Evolutionary conservation across 139 green algal genomes (phyloP), one percentile per base, ranked within the genome.

Genomic region (Chlorella sp.): DNA sequence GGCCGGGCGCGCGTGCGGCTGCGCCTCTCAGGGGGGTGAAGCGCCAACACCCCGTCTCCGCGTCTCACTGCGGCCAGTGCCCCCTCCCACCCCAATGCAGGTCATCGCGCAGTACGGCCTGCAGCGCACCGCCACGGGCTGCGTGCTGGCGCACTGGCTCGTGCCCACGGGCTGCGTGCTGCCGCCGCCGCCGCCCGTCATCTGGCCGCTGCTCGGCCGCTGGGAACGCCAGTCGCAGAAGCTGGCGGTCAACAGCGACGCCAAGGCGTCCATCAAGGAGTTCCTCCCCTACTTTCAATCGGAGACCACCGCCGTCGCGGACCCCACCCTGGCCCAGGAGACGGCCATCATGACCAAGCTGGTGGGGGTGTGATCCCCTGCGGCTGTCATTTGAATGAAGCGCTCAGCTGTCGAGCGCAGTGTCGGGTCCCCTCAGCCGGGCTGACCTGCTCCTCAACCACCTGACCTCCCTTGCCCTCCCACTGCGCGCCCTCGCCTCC

Each of bases 221-320:
- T 83, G 77, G 77, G 77, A 83, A 71, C 45, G 77, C 29, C 71
- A 74, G 73, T 67, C 38, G 23, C 15, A 51, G 38, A 43, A 46
- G 63, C 73, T 83, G 46, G 27, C 38, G 5, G 59, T 70, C 27
- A 41, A 31, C 2, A 11, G 46, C 0, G 38, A 76, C 29, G 64
- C 59, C 27, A 46, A 64, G 40, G n/a, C 33, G 31, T 43, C 72
- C 29, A 61, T 77, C 43, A 40, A 51, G 29, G 41, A 68, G n/a
- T 83, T 83, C 40, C 48, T 77, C 14, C 70, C 77, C n/a, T 79
- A 69, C 60, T 68, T 83, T 17, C 14, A 79, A 38, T 40, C 21
- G 8, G 77, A 83, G 46, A 14, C 35, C 21, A 48, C 40, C 3
- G 31, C 55, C 12, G 27, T 83, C 36, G 46, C 27, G 0, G 68